A percentile compares a stretch with the other conserved stretches of the same genome.
phyloP scores from a whole-genome alignment of 768 basidiomycete genomes.

The Phlebiopsis flavidoalba region DNA sequence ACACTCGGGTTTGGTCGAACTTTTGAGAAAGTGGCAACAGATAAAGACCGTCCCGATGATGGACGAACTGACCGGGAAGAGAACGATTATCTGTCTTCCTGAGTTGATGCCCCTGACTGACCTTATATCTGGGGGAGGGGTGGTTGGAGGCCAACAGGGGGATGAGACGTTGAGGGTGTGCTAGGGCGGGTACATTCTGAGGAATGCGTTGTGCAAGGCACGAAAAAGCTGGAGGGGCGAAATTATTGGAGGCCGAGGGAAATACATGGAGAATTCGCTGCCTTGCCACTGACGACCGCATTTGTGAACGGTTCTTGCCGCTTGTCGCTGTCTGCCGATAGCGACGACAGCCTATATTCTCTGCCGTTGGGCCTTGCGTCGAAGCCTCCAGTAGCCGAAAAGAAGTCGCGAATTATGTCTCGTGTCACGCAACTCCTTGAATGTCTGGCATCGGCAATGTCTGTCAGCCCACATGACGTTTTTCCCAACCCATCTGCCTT shows the following conservation, averaged over 20 bases:
- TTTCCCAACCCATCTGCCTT: conserved; percentile 50
- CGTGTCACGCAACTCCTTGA: conserved; percentile 55
- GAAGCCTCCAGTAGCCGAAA: conserved; percentile 70
- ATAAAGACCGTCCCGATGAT: neutral
- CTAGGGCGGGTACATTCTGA: conserved; percentile 16
- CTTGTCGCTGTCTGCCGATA: conserved; percentile 53
- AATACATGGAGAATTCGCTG: conserved; percentile 56
- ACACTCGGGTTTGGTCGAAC: neutral
- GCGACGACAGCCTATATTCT: conserved; percentile 33
- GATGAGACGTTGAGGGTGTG: conserved; percentile 10
- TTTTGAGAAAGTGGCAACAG: neutral
- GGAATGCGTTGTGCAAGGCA: too few relatives aligned
- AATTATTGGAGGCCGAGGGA: conserved; percentile 39
- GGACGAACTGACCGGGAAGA: neutral
- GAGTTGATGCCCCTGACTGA: neutral
- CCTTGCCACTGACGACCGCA: conserved; percentile 43
- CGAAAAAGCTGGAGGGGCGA: conserved; percentile 30
- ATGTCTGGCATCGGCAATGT: conserved; percentile 64
- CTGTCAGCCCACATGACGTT: conserved; percentile 48
- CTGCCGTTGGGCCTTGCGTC: conserved; percentile 60
- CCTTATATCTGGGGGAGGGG: neutral
- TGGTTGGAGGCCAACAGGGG: neutral
- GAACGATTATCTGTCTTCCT: neutral
- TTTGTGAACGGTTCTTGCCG: conserved; percentile 33
- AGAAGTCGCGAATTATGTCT: conserved; percentile 67